These are phyloP conservation scores for Phytophthora rubi DNA, from an alignment of 352 stramenopile species.

Conservation along the genomic window DNA sequence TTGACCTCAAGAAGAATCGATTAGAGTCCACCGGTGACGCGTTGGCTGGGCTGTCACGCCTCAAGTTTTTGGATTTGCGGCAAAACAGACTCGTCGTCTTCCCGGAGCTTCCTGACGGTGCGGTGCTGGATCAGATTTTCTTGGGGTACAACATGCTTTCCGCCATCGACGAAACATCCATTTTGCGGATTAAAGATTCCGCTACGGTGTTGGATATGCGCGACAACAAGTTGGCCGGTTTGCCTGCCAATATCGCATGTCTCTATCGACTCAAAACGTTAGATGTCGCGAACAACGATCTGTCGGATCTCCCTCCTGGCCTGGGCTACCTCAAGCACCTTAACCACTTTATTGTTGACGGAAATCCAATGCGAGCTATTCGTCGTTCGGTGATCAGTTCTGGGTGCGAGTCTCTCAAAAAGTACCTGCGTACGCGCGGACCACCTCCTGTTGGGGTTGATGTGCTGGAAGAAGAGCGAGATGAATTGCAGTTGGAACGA, in stretches of 20 bases:
- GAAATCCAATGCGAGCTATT: constrained; percentile 79
- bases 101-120: constrained; percentile 62
- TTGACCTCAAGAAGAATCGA: constrained; percentile 84
- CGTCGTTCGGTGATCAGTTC: constrained; percentile 64
- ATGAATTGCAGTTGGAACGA: constrained; percentile 54
- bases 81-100: constrained; percentile 75
- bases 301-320: constrained; percentile 74
- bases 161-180: constrained; percentile 60
- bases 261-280: constrained; percentile 81
- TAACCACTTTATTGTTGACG: constrained; percentile 78
- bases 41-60: constrained; percentile 44
- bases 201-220: constrained; percentile 81
- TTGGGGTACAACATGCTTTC: constrained; percentile 78
- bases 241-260: constrained; percentile 63
- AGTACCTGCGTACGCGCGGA: constrained; percentile 79
- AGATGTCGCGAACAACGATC: constrained; percentile 83
- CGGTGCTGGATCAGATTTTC: constrained; percentile 75
- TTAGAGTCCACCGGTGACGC: constrained; percentile 54
- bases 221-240: constrained; percentile 76
- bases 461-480: constrained; percentile 74
- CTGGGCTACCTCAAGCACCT: constrained; percentile 83
- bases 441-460: constrained; percentile 55
- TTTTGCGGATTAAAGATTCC: constrained; percentile 67
- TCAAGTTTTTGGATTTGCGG: constrained; percentile 79
- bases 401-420: constrained; percentile 84